Evolutionary conservation across 805 yeast genomes (phyloP).

Genomic region (Yarrowia sp.): DNA sequence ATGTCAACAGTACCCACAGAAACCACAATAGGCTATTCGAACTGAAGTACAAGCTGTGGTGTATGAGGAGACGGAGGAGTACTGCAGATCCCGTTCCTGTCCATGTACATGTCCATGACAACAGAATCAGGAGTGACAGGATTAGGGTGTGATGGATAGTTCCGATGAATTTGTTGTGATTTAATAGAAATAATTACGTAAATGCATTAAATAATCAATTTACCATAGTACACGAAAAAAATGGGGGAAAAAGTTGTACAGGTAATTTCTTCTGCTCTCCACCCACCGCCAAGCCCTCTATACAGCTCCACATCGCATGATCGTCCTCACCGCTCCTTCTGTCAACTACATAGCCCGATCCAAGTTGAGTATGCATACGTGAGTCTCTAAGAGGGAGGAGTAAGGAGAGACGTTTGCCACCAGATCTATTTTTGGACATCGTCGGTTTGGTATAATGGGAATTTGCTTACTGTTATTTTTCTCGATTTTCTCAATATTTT

Average conservation of each 20-base stretch:
- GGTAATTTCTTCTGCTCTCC: too few relatives aligned
- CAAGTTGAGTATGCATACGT: not conserved
- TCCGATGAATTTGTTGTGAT: too few relatives aligned
- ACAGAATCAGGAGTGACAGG: not conserved
- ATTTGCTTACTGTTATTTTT: too few relatives aligned
- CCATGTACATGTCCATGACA: not conserved
- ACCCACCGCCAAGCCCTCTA: too few relatives aligned
- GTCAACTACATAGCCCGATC: slow-evolving; percentile 3
- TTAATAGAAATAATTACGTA: too few relatives aligned
- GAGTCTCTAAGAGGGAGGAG: not conserved
- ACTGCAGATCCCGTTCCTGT: not conserved
- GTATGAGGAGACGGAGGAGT: not conserved
- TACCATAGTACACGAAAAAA: too few relatives aligned
- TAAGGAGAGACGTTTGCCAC: too few relatives aligned
- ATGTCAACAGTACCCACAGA: not conserved
- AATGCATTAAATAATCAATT: not conserved
- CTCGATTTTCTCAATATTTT: too few relatives aligned
- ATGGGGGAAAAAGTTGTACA: too few relatives aligned
- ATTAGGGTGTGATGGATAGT: not conserved
- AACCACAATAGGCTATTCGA: not conserved
- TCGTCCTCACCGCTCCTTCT: not conserved
- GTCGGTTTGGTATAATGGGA: too few relatives aligned
- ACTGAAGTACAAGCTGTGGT: not conserved
- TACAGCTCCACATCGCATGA: not conserved
- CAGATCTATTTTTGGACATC: too few relatives aligned